Evolutionary conservation across 2,329 filamentous ascomycete species (phyloP), one percentile per base, ranked within the genome.

Genomic region (Curvularia sp.): DNA sequence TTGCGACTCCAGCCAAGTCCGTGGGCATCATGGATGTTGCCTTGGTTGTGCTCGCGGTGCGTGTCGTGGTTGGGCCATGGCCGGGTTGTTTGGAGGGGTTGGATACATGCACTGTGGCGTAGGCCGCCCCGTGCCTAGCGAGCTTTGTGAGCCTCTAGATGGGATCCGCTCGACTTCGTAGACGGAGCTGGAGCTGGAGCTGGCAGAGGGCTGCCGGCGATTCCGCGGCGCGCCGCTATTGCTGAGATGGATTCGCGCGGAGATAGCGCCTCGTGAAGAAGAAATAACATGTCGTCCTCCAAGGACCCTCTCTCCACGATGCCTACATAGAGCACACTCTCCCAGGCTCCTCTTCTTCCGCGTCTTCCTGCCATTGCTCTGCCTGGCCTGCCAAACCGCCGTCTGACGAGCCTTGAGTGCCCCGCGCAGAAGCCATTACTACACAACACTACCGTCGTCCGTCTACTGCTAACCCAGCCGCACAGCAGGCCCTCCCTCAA

Each of bases 201-300:
- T 67, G 64, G 50, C 35, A 54, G 33, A 53, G 53, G 49, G 52
- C 58, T 60, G 61, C 63, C 63, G 64, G 58, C 56, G 50, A 59
- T 57, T 58, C 65, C 65, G 65, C 66, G 55, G 65, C 57, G 53
- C 57, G 50, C 59, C 64, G 62, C 65, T 59, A 58, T 60, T 54
- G 56, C 58, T 57, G 44, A 55, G 54, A 49, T 53, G 61, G 52
- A 44, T 55, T 62, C 57, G 65, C 59, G 63, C 60, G 48, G 47
- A 67, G 58, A 49, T 65, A 67, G 65, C 60, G 65, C 55, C 47
- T 61, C 20, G 33, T 18, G 38, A 49, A 56, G 49, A 58, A 57
- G 47, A 57, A 60, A 56, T 52, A 54, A 50, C 51, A 35, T 52
- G 55, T 51, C 33, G 39, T 54, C 24, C 49, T 50, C 33, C 53